Conservation (phyloP, 805 yeast genomes). For the Pichia deserticola region DNA sequence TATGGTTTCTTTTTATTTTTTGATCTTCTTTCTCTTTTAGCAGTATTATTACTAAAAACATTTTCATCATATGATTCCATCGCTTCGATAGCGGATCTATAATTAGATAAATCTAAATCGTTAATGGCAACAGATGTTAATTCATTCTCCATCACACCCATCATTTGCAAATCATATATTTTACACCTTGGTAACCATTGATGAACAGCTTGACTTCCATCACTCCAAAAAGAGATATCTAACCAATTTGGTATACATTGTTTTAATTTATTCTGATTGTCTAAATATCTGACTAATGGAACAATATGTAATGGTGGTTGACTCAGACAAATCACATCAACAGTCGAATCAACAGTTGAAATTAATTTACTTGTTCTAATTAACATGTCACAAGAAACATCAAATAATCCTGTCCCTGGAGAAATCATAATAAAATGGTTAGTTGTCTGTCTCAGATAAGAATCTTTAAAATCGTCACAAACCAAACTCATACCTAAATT, state of each 20-base stretch:
- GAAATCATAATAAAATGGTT: slow-evolving; percentile 82
- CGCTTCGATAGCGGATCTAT: slow-evolving; percentile 41
- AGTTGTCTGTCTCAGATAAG: slow-evolving; percentile 85
- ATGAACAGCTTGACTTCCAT: slow-evolving; percentile 36
- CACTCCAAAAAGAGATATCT: slow-evolving; percentile 86
- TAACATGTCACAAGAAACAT: slow-evolving; percentile 76
- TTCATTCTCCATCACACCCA: slow-evolving; percentile 95
- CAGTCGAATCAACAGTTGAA: slow-evolving; percentile 71
- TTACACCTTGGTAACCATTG: slow-evolving; percentile 94
- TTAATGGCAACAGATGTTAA: slow-evolving; percentile 60
- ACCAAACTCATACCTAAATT: slow-evolving; percentile 75
- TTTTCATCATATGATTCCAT: slow-evolving; percentile 64
- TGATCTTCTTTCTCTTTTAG: not conserved
- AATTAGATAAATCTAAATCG: slow-evolving; percentile 36
- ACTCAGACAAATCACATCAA: slow-evolving; percentile 82
- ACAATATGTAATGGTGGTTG: slow-evolving; percentile 90
- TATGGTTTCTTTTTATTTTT: not conserved
- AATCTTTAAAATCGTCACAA: slow-evolving; percentile 69
- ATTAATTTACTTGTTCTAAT: slow-evolving; percentile 69
- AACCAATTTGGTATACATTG: slow-evolving; percentile 94
- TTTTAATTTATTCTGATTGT: slow-evolving; percentile 39
- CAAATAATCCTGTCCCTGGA: slow-evolving; percentile 91
- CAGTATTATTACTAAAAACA: slow-evolving; percentile 32
- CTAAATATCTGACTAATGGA: slow-evolving; percentile 74
- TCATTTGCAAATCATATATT: slow-evolving; percentile 94